A percentile compares a stretch with the other conserved stretches of the same genome.
Evolutionary conservation across 805 yeast species (phyloP).

Genomic region (Kluyveromyces nonfermentans): DNA sequence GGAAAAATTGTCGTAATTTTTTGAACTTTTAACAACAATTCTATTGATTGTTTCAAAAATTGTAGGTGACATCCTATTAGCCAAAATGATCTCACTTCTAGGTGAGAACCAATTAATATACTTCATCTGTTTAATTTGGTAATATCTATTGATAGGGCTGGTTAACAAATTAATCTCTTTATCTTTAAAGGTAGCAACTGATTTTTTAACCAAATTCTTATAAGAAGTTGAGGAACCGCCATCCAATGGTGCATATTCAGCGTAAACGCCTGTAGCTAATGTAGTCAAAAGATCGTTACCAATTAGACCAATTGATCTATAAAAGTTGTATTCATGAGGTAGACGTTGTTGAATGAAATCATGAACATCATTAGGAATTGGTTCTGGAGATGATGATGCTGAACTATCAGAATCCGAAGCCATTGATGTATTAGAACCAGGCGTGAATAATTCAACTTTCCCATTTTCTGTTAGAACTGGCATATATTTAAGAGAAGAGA

Average conservation of each 20-base stretch:
- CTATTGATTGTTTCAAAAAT: constrained; percentile 34
- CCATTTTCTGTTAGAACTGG: constrained; percentile 71
- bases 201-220: constrained; percentile 40
- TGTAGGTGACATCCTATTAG: constrained; percentile 47
- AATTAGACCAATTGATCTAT: constrained; percentile 67
- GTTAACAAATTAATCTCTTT: constrained; percentile 59
- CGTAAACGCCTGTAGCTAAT: constrained; percentile 51
- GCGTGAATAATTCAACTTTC: constrained; percentile 46
- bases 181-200: constrained; percentile 43
- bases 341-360: constrained; percentile 75
- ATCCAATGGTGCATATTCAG: constrained; percentile 60
- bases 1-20: constrained; percentile 20
- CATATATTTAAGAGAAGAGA: constrained; percentile 55
- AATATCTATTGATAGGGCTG: constrained; percentile 70
- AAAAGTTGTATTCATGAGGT: constrained; percentile 79
- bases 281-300: constrained; percentile 51
- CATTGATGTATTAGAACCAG: constrained; percentile 27
- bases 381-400: constrained; percentile 8
- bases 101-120: constrained; percentile 48
- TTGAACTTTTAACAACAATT: constrained; percentile 25
- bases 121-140: constrained; percentile 60
- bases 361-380: constrained; percentile 68
- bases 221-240: constrained; percentile 51
- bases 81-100: constrained; percentile 31
- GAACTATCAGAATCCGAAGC: constrained; percentile 1